Evolutionary conservation across 2,329 filamentous ascomycete genomes (phyloP).

Genomic region (Gnomoniopsis sp.): DNA sequence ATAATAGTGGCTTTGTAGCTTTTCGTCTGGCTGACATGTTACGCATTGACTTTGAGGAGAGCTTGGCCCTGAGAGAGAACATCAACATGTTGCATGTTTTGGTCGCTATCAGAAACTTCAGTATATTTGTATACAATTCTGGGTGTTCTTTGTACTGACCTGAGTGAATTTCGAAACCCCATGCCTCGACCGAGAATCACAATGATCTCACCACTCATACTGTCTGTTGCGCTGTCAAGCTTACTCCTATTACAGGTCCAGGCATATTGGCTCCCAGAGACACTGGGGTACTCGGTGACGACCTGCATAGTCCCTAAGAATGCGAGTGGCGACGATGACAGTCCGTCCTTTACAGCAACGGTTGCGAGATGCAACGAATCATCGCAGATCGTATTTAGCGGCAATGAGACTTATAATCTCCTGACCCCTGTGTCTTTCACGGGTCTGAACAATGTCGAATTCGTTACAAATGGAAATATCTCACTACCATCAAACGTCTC

Average conservation of each 20-base stretch:
- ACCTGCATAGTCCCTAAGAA: conserved; percentile 21
- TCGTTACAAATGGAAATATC: conserved; percentile 21
- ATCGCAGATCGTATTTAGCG: conserved; percentile 19
- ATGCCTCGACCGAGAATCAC: no score
- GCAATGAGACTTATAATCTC: conserved; percentile 20
- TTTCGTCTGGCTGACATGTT: no score
- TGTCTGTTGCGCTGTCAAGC: neutral
- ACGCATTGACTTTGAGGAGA: no score
- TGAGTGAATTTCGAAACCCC: no score
- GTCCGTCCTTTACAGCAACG: conserved; percentile 15
- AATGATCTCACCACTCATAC: neutral
- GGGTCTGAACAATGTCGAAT: conserved; percentile 19
- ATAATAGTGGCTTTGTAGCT: no score
- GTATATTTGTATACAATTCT: no score
- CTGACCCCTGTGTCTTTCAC: conserved; percentile 20
- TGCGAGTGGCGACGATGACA: conserved; percentile 17
- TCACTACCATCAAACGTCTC: conserved; percentile 20
- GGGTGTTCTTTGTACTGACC: no score
- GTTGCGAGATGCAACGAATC: conserved; percentile 16
- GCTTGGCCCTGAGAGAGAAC: no score
- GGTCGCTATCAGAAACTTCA: no score
- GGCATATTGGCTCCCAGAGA: conserved; percentile 21
- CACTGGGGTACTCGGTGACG: conserved; percentile 7
- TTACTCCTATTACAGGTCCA: neutral
- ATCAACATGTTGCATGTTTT: no score